Percentiles rank a stretch among this genome's conserved stretches.
Conservation (phyloP, 768 basidiomycete genomes). For the Xerocomellus amylosporus region DNA sequence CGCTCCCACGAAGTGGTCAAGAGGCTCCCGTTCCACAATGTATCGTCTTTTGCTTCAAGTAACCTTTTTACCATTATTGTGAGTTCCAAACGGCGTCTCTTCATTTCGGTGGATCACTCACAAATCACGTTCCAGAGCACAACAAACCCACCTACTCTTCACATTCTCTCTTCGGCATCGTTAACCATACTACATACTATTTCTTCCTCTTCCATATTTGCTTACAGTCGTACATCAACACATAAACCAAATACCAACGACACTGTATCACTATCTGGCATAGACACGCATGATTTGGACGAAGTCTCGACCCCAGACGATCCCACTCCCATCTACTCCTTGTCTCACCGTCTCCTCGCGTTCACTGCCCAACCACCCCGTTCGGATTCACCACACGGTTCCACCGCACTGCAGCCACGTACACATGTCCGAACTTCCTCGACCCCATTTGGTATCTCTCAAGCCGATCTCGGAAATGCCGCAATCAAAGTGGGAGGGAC, state of each 20-base stretch:
- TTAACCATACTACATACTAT: slow-evolving; percentile 52
- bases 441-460: slow-evolving; percentile 35
- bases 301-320: slow-evolving; percentile 14
- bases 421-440: slow-evolving; percentile 26
- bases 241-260: slow-evolving; percentile 35
- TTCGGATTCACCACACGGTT: slow-evolving; percentile 19
- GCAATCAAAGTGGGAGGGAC: slow-evolving; percentile 60
- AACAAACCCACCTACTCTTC: slow-evolving; percentile 50
- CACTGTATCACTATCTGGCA: slow-evolving; percentile 39
- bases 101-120: not conserved
- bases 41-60: slow-evolving; percentile 45
- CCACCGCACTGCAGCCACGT: slow-evolving; percentile 17
- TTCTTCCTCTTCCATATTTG: slow-evolving; percentile 42
- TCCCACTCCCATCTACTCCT: slow-evolving; percentile 54
- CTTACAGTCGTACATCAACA: slow-evolving; percentile 39
- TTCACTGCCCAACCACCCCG: slow-evolving; percentile 44
- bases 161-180: slow-evolving; percentile 54
- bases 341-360: slow-evolving; percentile 62
- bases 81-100: slow-evolving; percentile 25
- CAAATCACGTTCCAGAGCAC: slow-evolving; percentile 45
- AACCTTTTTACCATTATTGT: slow-evolving; percentile 56
- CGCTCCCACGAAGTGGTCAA: slow-evolving; percentile 49
- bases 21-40: slow-evolving; percentile 42
- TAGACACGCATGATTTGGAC: slow-evolving; percentile 27
- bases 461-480: slow-evolving; percentile 50